Conservation (phyloP, 345 rosid genomes). For the Adansonia digitata region DNA sequence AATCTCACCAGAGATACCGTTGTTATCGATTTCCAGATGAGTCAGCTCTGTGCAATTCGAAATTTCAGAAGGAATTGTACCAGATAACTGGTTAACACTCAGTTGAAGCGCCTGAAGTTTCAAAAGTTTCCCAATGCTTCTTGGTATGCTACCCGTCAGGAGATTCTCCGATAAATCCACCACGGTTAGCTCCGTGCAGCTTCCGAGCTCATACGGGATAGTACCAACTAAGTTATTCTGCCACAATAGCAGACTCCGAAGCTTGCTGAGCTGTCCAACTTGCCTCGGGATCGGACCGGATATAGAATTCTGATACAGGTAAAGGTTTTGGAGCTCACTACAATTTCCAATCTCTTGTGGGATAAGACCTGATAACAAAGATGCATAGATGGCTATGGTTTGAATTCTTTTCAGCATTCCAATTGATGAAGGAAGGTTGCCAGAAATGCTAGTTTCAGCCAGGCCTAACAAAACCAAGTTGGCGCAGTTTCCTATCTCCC, state of each 20-base stretch:
- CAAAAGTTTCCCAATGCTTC: constrained; percentile 56
- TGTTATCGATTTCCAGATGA: constrained; percentile 77
- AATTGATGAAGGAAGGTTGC: constrained; percentile 63
- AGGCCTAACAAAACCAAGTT: constrained; percentile 77
- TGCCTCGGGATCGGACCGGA: constrained; percentile 66
- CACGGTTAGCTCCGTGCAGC: constrained; percentile 56
- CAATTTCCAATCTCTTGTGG: constrained; percentile 82
- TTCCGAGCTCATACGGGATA: constrained; percentile 67
- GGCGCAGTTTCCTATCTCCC: constrained; percentile 86
- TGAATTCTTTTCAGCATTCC: constrained; percentile 66
- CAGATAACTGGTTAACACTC: constrained; percentile 79
- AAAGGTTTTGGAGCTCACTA: constrained; percentile 69
- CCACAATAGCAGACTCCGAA: constrained; percentile 79
- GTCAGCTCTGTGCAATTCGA: constrained; percentile 59
- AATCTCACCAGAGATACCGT: constrained; percentile 66
- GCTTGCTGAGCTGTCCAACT: constrained; percentile 69
- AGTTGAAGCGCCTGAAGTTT: constrained; percentile 84
- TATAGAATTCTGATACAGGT: constrained; percentile 80
- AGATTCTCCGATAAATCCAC: constrained; percentile 76
- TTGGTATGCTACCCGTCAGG: constrained; percentile 71
- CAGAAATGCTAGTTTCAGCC: constrained; percentile 91
- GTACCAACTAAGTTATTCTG: constrained; percentile 83
- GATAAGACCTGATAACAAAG: constrained; percentile 68
- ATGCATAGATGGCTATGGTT: constrained; percentile 71
- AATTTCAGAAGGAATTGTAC: constrained; percentile 62